Percentiles rank a stretch among this genome's conserved stretches.
These are phyloP conservation scores for Cairneyella variabilis DNA, from an alignment of 495 filamentous ascomycete genomes.

Conservation along the genomic window DNA sequence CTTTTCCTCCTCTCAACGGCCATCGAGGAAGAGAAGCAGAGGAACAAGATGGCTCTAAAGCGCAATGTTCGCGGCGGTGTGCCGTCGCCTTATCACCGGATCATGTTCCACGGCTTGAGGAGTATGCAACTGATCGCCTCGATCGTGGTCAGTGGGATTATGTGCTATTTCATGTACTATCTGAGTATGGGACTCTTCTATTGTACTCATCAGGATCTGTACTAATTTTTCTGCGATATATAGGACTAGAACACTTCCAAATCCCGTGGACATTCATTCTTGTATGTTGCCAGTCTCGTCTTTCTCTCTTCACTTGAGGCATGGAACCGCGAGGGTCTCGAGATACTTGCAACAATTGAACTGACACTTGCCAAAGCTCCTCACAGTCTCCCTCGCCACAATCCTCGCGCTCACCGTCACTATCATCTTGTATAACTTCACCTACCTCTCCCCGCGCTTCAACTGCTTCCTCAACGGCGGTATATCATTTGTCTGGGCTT, in stretches of 20 bases:
- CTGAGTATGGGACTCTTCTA: conserved; percentile 32
- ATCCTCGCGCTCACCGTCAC: conserved; percentile 50
- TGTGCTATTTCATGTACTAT: conserved; percentile 59
- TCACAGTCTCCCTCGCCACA: conserved; percentile 51
- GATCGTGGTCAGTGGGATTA: conserved; percentile 52
- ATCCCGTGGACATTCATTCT: conserved; percentile 64
- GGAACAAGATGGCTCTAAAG: conserved; percentile 15
- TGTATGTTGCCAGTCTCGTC: conserved; percentile 35
- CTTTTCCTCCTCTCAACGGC: neutral
- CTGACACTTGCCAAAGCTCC: conserved; percentile 50
- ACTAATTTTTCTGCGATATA: neutral
- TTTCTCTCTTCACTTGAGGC: too few relatives aligned
- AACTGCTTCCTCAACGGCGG: conserved; percentile 49
- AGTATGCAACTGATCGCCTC: conserved; percentile 47
- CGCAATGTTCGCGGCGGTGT: conserved; percentile 25
- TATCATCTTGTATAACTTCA: conserved; percentile 51
- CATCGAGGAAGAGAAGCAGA: neutral
- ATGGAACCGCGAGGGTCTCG: too few relatives aligned
- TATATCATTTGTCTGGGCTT: conserved; percentile 52
- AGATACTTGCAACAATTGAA: too few relatives aligned
- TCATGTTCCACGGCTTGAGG: conserved; percentile 57
- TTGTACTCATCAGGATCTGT: neutral
- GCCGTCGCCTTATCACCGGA: conserved; percentile 53
- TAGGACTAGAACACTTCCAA: conserved; percentile 40
- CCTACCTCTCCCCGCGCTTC: conserved; percentile 51